Conservation (phyloP, 1,284 basidiomycete genomes). For the Tremellales sp. region DNA sequence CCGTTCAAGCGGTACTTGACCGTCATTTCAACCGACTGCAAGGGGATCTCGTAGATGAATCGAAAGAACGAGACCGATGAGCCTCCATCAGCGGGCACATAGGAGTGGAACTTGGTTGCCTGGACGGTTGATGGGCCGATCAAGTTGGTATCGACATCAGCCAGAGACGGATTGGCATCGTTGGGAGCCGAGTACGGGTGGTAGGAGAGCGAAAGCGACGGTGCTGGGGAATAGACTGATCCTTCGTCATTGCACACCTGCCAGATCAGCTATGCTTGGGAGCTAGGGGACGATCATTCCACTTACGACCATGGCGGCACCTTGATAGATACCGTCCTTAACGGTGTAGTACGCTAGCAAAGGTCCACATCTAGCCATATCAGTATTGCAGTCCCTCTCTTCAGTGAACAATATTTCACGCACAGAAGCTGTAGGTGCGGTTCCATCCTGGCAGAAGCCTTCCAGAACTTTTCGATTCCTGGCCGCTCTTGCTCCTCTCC, state of each 20-base stretch:
- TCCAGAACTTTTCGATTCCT: conserved; percentile 25
- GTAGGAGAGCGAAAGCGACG: conserved; percentile 62
- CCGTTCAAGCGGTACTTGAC: conserved; percentile 73
- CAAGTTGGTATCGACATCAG: conserved; percentile 12
- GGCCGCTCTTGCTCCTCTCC: conserved; percentile 8
- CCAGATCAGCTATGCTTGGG: conserved; percentile 1
- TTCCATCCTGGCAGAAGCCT: conserved; percentile 37
- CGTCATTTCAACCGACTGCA: conserved; percentile 68
- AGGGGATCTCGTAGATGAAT: conserved; percentile 79
- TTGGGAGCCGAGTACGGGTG: conserved; percentile 33
- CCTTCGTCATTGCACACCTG: conserved; percentile 36
- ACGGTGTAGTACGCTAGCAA: conserved; percentile 88
- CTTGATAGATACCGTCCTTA: conserved; percentile 71
- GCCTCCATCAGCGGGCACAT: conserved; percentile 63
- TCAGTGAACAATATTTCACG: conserved; percentile 8
- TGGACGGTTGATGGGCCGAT: conserved; percentile 43
- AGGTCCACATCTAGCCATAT: conserved; percentile 58
- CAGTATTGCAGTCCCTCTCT: neutral
- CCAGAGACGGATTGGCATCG: conserved; percentile 13
- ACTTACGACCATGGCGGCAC: conserved; percentile 78
- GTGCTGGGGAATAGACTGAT: conserved; percentile 71
- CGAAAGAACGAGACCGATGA: conserved; percentile 79
- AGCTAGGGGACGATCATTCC: conserved; percentile 3
- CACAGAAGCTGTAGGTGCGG: conserved; percentile 51
- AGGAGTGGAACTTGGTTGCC: conserved; percentile 76